Evolutionary conservation across 1,139 yeast genomes (phyloP), one percentile per base, ranked within the genome.

Genomic region (Candida buenavistaensis): DNA sequence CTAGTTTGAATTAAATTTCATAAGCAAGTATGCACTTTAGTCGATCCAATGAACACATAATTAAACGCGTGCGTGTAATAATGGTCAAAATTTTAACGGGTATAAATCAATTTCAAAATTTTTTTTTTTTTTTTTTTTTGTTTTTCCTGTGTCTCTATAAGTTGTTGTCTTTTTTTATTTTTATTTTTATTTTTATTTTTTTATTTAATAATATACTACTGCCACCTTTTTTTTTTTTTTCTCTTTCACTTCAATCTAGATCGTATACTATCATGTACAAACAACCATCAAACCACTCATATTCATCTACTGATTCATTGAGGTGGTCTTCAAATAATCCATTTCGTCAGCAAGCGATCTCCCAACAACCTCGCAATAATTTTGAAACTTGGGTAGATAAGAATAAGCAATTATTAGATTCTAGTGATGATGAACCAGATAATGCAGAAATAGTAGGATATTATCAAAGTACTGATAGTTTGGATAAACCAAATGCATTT

Each of bases 321-420:
- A 68, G 81, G 37, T 66, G 75, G 42, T 76, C 82, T 10, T 65
- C 78, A 19, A 76, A 77, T 49, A 79, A 79, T 46, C 85, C 85
- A 13, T 79, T 79, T 54, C 67, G 85, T 44, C 40, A 27, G 38
- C 44, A 15, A 23, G 13, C 23, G 22, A 10, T 24, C 20, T 6
- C 14, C 8, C 33, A 33, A 33, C 29, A 12, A 28, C 27, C 15
- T 10, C 40, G 20, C 28, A 51, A 48, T 45, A 55, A 57, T 23
- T 77, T 75, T 49, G 75, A 72, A 33, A 65, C 61, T 20, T 77
- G 82, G 82, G 78, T 76, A 9, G 60, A 63, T 32, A 65, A 63
- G 42, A 76, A 76, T 47, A 68, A 62, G 42, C 59, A 62, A 38
- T 61, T 72, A 33, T 52, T 71, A 33, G 68, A 69, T 30, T 55